Evolutionary conservation across 306 rosid genomes (phyloP).

Genomic region (Oemleria cerasiformis): DNA sequence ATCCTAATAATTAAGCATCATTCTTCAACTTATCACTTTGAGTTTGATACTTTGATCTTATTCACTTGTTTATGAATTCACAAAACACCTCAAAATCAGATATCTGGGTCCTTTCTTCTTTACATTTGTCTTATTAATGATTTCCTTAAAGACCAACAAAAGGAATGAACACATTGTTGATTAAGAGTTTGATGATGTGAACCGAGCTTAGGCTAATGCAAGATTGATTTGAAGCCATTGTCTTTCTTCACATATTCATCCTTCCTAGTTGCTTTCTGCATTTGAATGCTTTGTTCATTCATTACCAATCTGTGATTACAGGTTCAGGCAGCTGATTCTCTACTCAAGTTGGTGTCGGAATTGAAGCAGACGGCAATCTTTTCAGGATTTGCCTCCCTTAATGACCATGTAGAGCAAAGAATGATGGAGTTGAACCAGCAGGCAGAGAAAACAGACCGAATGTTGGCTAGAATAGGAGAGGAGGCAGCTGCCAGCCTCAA

Average conservation of each 20-base stretch:
- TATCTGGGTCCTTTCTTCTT: too few relatives aligned
- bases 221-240: background rate
- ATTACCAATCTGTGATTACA: background rate
- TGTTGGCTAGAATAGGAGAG: slow-evolving; percentile 70
- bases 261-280: background rate
- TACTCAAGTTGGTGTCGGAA: slow-evolving; percentile 76
- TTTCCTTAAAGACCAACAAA: background rate
- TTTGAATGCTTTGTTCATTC: background rate
- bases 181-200: background rate
- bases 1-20: background rate
- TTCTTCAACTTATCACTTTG: background rate
- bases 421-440: slow-evolving; percentile 62
- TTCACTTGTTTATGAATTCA: background rate
- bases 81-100: background rate
- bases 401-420: slow-evolving; percentile 88
- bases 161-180: background rate
- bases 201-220: background rate
- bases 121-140: background rate
- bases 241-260: background rate
- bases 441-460: slow-evolving; percentile 58
- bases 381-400: slow-evolving; percentile 90
- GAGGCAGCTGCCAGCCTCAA: slow-evolving; percentile 83
- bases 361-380: slow-evolving; percentile 86
- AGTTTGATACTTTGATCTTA: background rate
- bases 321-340: slow-evolving; percentile 85